phyloP scores from a whole-genome alignment of 2,329 filamentous ascomycete species.

The Spiromastix sp. region DNA sequence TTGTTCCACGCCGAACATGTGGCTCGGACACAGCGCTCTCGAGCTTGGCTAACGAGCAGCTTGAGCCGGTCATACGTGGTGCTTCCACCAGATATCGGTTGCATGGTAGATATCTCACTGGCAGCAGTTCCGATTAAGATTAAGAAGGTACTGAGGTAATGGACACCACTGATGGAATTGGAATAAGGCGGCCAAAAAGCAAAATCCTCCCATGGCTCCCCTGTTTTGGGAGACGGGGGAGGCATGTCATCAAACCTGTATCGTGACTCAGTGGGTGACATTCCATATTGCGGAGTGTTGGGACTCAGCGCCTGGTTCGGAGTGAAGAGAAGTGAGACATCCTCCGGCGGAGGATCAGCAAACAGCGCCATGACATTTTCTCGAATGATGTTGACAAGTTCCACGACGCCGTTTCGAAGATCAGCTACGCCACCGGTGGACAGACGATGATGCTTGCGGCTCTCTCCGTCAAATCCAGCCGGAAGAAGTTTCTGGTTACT shows the following conservation, averaged over 20 bases:
- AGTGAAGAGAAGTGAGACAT: slow-evolving; percentile 78
- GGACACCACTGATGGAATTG: slow-evolving; percentile 83
- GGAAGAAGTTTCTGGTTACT: slow-evolving; percentile 72
- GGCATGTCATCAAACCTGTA: slow-evolving; percentile 79
- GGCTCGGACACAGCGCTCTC: slow-evolving; percentile 77
- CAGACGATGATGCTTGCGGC: slow-evolving; percentile 68
- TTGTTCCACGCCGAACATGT: slow-evolving; percentile 86
- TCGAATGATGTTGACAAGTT: slow-evolving; percentile 74
- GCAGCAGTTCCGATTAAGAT: slow-evolving; percentile 76
- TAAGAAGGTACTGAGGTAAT: slow-evolving; percentile 77
- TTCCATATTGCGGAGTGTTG: slow-evolving; percentile 48
- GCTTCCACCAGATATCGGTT: slow-evolving; percentile 49
- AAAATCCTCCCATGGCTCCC: slow-evolving; percentile 84
- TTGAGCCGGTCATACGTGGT: slow-evolving; percentile 61
- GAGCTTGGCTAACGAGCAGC: slow-evolving; percentile 61
- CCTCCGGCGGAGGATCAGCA: slow-evolving; percentile 76
- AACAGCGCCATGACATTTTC: slow-evolving; percentile 76
- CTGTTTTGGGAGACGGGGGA: slow-evolving; percentile 63
- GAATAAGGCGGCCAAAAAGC: slow-evolving; percentile 94
- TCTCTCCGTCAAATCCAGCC: slow-evolving; percentile 70
- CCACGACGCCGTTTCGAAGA: slow-evolving; percentile 65
- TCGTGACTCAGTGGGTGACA: slow-evolving; percentile 55
- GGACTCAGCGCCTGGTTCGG: slow-evolving; percentile 60
- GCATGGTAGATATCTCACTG: slow-evolving; percentile 70
- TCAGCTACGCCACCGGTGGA: slow-evolving; percentile 59